Percentiles rank a stretch among this genome's conserved stretches.
Conservation (phyloP, 345 rosid species). For the Brassica napus region Da-Ae NC_063440.1:24443501-24444000, state of each 20-base stretch:
- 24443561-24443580: no score
- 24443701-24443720: not conserved
- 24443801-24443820: no score
- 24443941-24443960: constrained; percentile 11
- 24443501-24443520: no score
- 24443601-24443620: no score
- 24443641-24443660: not conserved
- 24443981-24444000: not conserved
- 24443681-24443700: not conserved
- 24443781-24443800: no score
- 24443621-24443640: no score
- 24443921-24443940: not conserved
- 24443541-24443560: no score
- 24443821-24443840: constrained; percentile 18
- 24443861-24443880: constrained; percentile 29
- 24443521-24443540: no score
- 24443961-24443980: not conserved
- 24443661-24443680: not conserved
- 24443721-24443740: not conserved
- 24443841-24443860: constrained; percentile 30
- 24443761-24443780: no score
- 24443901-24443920: constrained; percentile 29
- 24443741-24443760: not conserved
- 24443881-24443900: constrained; percentile 7
- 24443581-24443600: no score